Base-by-base conservation (phyloP, 495 filamentous ascomycete species). In the Mycothermus thermophilus region DNA sequence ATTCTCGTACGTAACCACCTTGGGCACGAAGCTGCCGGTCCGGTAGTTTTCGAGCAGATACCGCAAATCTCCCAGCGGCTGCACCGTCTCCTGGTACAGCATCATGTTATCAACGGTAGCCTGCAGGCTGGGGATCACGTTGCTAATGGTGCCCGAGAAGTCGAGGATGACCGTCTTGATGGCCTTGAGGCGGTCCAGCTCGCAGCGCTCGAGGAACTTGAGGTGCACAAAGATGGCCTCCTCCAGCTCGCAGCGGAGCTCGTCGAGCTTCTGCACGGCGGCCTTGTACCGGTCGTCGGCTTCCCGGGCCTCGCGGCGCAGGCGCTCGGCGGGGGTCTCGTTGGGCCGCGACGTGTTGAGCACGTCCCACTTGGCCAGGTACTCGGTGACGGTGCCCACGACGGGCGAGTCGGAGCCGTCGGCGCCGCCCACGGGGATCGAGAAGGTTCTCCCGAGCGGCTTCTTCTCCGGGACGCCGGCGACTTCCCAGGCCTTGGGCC, bases 31-130 rank as follows among this genome's bases (percentile, higher is more conserved):
- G 30, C 75, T 79, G 32, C 90, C 90, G 14, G 90, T 99, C 23
- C 90, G 77, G 54, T 99, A 96, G 53, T 87, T 95, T 62, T 96
- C 92, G n/a, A 99, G 66, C 36, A 99, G 68, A 48, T 96, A 99
- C 47, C 92, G 71, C 41, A 96, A 63, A 61, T 99, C 90, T 21
- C 86, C 85, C 11, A 76, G 50, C 8, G 90, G 90, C 52, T 94
- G 92, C 17, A 99, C 81, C 2, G 90, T 96, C 64, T 99, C 90
- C 60, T 99, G 92, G 54, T 92, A 96, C 16, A 96, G 68, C 78
- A 95, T 84, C 90, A 99, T 95, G 47, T 87, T 81, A 57, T 96
- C 92, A 11, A 96, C 85, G 1, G 83, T 83, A 40, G 88, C 83
- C 51, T 96, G 92, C 31, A 99, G 61, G 47, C 80, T 90, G 11